Base-by-base conservation (phyloP, 495 filamentous ascomycete species). In the Diplogelasinospora grovesii region DNA sequence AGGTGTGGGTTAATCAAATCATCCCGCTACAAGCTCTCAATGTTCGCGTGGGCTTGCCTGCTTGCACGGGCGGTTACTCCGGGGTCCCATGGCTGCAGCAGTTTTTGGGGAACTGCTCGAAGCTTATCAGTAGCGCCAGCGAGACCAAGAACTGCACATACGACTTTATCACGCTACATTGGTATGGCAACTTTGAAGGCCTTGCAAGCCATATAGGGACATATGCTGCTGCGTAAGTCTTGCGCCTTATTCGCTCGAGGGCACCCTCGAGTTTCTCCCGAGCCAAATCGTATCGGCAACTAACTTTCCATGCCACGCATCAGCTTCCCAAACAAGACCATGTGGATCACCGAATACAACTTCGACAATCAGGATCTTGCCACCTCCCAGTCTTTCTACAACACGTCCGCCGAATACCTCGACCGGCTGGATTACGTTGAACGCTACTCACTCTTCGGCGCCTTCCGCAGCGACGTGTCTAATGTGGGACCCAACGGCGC, bases 281-380 rank as follows among this genome's bases (percentile, higher is more conserved):
- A 11, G 9, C 15, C 9, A 15, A 14, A 18, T 30, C 28, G 5
- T 21, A 38, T 5, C 25, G 7, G 13, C 33, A 1, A 22, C 35
- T 50, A 14, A 52, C 28, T n/a, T 20, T 35, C 16, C 27, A 25
- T 33, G 32, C 15, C 5, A 5, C 14, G 8, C 13, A 13, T 21
- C 15, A 69, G 65, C 9, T 83, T 79, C 51, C 73, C 72, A 19
- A 76, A 79, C 46, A 71, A 66, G 46, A 65, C 66, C 8, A 69
- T 85, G 44, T 86, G 83, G 83, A 67, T 86, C n/a, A 86, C 82
- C 24, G 83, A 87, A 52, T 85, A 77, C 59, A 81, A 78, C 32
- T 50, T 65, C 20, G 45, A 70, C 48, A 44, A 77, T 44, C 56
- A 73, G 39, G 60, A 59, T 13, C 61, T 86, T 23, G 33, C 48